phyloP scores from a whole-genome alignment of 208 protist species.

The Naegleria lovaniensis region DNA sequence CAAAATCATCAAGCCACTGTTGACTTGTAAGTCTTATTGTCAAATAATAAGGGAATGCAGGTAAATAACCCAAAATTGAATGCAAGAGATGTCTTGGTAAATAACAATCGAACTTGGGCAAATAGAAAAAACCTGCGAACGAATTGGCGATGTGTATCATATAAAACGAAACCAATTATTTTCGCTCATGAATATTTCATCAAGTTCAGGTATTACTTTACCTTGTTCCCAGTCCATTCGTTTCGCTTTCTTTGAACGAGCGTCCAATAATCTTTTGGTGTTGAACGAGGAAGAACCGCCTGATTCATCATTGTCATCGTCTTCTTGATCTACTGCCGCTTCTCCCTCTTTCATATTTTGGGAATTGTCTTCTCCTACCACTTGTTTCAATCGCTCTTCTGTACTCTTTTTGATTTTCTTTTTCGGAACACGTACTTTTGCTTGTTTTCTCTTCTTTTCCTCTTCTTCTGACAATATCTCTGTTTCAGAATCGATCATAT shows the following conservation, averaged over 20 bases:
- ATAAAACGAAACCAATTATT: too few species aligned
- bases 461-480: neutral
- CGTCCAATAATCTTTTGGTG: neutral
- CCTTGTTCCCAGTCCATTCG: neutral
- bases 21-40: neutral
- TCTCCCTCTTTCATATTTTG: neutral
- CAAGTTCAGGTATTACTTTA: neutral
- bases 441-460: neutral
- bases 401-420: neutral
- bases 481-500: too few species aligned
- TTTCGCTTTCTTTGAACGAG: neutral
- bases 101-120: neutral
- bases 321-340: too few species aligned
- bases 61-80: neutral
- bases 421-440: neutral
- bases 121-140: neutral
- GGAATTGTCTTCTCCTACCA: neutral
- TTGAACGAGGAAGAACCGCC: neutral
- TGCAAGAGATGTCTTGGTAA: neutral
- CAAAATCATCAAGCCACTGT: neutral
- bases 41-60: neutral
- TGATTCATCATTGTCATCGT: neutral
- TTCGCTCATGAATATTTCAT: too few species aligned
- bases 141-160: too few species aligned
- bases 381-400: neutral